Evolutionary conservation across 305 asterid species (phyloP).

Genomic region (Ilex paraguariensis): DNA sequence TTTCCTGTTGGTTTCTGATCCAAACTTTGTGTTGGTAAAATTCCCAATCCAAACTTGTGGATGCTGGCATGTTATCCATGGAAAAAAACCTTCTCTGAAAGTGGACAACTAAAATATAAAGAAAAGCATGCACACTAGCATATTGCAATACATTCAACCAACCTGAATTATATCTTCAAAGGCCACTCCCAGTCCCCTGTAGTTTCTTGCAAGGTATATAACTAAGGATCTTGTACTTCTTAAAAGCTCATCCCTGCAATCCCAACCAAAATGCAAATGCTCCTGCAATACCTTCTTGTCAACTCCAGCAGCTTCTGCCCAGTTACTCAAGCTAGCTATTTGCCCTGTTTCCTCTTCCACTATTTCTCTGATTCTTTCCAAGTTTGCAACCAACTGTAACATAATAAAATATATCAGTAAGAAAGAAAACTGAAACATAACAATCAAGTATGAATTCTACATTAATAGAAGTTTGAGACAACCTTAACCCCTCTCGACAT

Average conservation of each 20-base stretch:
- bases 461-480: conserved; percentile 24
- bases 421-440: conserved; percentile 9
- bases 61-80: no score
- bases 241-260: conserved; percentile 72
- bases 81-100: no score
- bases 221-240: conserved; percentile 67
- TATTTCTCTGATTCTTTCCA: conserved; percentile 50
- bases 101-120: not conserved
- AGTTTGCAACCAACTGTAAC: conserved; percentile 60
- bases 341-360: conserved; percentile 57
- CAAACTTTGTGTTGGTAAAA: no score
- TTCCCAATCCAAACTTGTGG: no score
- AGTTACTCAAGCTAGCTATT: conserved; percentile 43
- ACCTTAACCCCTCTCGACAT: conserved; percentile 83
- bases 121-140: not conserved
- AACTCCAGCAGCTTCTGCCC: conserved; percentile 80
- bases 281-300: conserved; percentile 51
- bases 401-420: conserved; percentile 19
- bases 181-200: conserved; percentile 74
- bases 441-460: conserved; percentile 6
- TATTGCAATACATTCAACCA: conserved; percentile 3
- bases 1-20: no score
- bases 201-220: conserved; percentile 64
- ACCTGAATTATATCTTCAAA: conserved; percentile 85
- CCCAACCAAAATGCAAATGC: conserved; percentile 64